A percentile compares a stretch with the other conserved stretches of the same genome.
These are phyloP conservation scores for Hura crepitans DNA, from an alignment of 441 rosid species.

Conservation along the genomic window DNA sequence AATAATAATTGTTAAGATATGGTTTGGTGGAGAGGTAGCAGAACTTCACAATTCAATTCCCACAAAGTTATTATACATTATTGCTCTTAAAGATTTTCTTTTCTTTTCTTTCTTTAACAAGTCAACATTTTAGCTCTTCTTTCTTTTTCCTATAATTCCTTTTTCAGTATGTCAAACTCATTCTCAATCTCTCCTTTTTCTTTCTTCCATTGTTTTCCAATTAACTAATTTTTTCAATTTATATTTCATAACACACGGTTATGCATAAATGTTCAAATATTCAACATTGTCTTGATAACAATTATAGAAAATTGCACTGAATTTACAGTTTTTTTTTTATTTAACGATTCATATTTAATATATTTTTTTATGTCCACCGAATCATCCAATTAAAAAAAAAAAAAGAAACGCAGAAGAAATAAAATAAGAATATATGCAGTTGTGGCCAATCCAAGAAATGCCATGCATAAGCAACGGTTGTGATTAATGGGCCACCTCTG, in stretches of 20 bases:
- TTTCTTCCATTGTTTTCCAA: no score
- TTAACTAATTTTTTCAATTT: neutral
- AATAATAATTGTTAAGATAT: neutral
- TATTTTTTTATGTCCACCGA: no score
- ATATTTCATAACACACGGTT: no score
- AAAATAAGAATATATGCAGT: conserved; percentile 6
- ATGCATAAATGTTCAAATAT: no score
- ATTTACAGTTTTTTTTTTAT: neutral
- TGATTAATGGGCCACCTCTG: conserved; percentile 19
- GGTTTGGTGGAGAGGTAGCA: conserved; percentile 3
- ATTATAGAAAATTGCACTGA: conserved; percentile 12
- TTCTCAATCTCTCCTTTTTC: neutral
- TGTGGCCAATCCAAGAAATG: conserved; percentile 15
- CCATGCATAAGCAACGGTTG: neutral
- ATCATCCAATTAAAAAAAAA: no score
- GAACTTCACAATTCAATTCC: neutral
- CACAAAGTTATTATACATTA: neutral
- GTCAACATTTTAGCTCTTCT: conserved; percentile 1
- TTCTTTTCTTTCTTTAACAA: neutral
- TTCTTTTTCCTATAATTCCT: neutral
- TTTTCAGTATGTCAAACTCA: neutral
- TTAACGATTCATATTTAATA: no score
- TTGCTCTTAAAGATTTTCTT: neutral
- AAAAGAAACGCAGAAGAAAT: no score
- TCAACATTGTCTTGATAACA: neutral